Conservation (phyloP, 768 basidiomycete genomes). For the Austroboletus eburneus region DNA sequence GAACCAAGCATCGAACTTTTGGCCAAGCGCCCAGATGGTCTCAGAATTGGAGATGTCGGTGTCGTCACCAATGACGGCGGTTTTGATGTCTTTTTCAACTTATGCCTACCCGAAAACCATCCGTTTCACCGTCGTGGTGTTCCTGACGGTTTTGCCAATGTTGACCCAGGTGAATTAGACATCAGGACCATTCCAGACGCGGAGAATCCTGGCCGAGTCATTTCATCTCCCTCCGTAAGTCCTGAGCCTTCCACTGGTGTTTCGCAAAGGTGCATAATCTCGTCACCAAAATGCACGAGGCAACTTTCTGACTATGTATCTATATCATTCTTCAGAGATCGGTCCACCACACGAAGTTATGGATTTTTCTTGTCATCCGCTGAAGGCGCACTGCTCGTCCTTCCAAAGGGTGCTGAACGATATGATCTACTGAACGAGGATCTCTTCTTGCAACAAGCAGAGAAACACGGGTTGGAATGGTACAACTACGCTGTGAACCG, state of each 20-base stretch:
- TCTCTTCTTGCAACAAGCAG: conserved; percentile 16
- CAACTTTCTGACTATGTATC: too few species aligned
- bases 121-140: conserved; percentile 13
- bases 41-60: conserved; percentile 32
- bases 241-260: neutral
- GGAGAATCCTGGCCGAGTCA: neutral
- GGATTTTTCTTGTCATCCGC: neutral
- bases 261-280: neutral
- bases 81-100: conserved; percentile 35
- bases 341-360: neutral
- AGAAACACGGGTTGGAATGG: conserved; percentile 18
- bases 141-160: conserved; percentile 22
- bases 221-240: neutral
- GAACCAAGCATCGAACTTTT: conserved; percentile 24
- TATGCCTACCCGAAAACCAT: conserved; percentile 29
- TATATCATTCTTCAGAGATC: neutral
- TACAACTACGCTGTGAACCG: conserved; percentile 10
- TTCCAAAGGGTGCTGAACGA: conserved; percentile 25
- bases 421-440: conserved; percentile 9
- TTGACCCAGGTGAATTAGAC: conserved; percentile 8
- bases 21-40: conserved; percentile 21
- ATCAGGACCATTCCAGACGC: neutral
- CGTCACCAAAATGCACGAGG: too few species aligned
- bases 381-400: conserved; percentile 26
- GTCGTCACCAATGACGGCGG: conserved; percentile 29